Evolutionary conservation across 768 basidiomycete genomes (phyloP).

Genomic region (Phlebiopsis flavidoalba): DNA sequence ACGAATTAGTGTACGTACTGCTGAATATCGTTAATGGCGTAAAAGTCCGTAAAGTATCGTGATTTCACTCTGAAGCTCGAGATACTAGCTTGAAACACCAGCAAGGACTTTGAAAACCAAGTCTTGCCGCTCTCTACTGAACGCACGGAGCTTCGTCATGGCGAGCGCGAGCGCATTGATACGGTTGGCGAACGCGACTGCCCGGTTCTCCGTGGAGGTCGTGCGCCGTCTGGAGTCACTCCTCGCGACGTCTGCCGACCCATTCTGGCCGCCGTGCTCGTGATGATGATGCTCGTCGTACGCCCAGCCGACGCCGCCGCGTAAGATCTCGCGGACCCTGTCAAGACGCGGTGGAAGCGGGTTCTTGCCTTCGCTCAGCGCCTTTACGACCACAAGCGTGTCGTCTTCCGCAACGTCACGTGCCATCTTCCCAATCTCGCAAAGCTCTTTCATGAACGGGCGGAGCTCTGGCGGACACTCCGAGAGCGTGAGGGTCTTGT

Average conservation of each 20-base stretch:
- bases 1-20: too few species aligned
- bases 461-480: slow-evolving; percentile 60
- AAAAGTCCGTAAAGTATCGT: too few species aligned
- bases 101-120: slow-evolving; percentile 66
- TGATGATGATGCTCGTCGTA: slow-evolving; percentile 6
- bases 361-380: slow-evolving; percentile 7
- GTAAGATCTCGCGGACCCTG: slow-evolving; percentile 18
- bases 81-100: slow-evolving; percentile 23
- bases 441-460: slow-evolving; percentile 49
- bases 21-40: too few species aligned
- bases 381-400: slow-evolving; percentile 14
- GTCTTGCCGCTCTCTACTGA: slow-evolving; percentile 63
- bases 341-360: slow-evolving; percentile 16
- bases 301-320: slow-evolving; percentile 19
- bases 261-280: not conserved
- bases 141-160: slow-evolving; percentile 66
- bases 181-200: slow-evolving; percentile 70
- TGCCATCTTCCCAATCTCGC: slow-evolving; percentile 13
- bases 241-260: not conserved
- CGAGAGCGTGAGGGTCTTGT: slow-evolving; percentile 45
- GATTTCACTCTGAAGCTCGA: too few species aligned
- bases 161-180: slow-evolving; percentile 70
- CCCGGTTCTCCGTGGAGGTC: slow-evolving; percentile 45
- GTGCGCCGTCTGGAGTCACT: slow-evolving; percentile 21
- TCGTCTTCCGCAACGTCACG: slow-evolving; percentile 15